Percentiles rank a stretch among this genome's conserved stretches.
phyloP scores from a whole-genome alignment of 352 stramenopile genomes.

The Pythium rishiriense region DNA sequence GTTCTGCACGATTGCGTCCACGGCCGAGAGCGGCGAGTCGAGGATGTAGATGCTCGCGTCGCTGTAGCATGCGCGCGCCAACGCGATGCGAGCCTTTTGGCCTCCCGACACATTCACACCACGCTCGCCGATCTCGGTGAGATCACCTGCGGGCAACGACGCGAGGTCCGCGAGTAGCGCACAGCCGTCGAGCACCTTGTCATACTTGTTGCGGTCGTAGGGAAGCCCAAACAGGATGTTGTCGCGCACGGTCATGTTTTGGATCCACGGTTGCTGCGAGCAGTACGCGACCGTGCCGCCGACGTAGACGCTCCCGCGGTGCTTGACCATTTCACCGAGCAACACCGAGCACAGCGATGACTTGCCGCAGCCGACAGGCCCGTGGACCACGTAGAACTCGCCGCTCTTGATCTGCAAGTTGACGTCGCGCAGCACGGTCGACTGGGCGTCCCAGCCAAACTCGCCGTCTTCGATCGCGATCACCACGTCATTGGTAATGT shows the following conservation, averaged over 20 bases:
- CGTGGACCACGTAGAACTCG: constrained; percentile 88
- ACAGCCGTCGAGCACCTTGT: constrained; percentile 51
- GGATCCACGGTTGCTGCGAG: constrained; percentile 82
- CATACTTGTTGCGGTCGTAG: constrained; percentile 43
- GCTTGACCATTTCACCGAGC: constrained; percentile 82
- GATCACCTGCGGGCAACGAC: constrained; percentile 63
- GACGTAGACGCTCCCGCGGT: constrained; percentile 16
- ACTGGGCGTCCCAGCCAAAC: constrained; percentile 33
- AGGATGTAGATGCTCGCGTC: constrained; percentile 73
- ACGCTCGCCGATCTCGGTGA: constrained; percentile 58
- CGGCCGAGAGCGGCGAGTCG: constrained; percentile 88
- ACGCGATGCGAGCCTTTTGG: constrained; percentile 51
- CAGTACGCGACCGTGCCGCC: constrained; percentile 63
- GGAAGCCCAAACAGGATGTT: constrained; percentile 92
- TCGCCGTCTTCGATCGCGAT: constrained; percentile 33
- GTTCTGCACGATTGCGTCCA: constrained; percentile 91
- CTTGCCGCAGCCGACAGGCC: constrained; percentile 91
- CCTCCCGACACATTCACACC: constrained; percentile 54
- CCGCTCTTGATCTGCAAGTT: constrained; percentile 64
- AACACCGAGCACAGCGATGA: constrained; percentile 89
- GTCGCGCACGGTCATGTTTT: constrained; percentile 51
- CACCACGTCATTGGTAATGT: constrained; percentile 25
- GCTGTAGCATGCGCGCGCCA: constrained; percentile 62
- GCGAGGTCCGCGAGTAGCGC: constrained; percentile 45
- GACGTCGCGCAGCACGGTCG: constrained; percentile 48